Conservation (phyloP, 2,329 filamentous ascomycete genomes). For the Aspergillus versicolor region DNA sequence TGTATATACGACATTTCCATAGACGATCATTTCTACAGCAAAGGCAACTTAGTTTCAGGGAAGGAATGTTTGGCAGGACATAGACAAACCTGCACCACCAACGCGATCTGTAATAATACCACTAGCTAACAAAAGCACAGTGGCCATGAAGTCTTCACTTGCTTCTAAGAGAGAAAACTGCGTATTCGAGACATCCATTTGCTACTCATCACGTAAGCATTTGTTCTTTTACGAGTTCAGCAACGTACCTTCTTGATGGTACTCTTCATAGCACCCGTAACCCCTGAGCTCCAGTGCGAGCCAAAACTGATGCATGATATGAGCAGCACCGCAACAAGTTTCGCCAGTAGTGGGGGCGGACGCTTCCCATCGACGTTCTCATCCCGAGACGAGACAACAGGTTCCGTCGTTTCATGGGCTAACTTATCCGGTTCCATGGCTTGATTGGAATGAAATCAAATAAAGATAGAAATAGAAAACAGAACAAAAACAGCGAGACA, state of each 20-base stretch:
- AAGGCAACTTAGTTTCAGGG: neutral
- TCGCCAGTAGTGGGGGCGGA: conserved; percentile 30
- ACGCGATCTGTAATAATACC: conserved; percentile 59
- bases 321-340: conserved; percentile 47
- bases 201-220: conserved; percentile 14
- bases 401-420: neutral
- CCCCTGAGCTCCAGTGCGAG: conserved; percentile 59
- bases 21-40: conserved; percentile 52
- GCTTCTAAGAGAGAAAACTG: conserved; percentile 60
- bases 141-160: conserved; percentile 63
- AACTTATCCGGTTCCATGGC: neutral
- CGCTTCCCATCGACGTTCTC: conserved; percentile 13
- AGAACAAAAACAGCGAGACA: neutral
- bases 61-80: too few species aligned
- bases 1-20: conserved; percentile 61
- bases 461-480: neutral
- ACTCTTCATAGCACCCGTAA: conserved; percentile 61
- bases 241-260: conserved; percentile 56
- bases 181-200: conserved; percentile 60
- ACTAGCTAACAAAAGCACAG: conserved; percentile 54
- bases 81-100: conserved; percentile 52
- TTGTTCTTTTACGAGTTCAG: too few species aligned
- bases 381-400: neutral
- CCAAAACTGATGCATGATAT: conserved; percentile 56
- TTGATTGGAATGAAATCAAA: neutral